A percentile compares a stretch with the other conserved stretches of the same genome.
Evolutionary conservation across 192 early-diverging fungal genomes (phyloP).

Genomic region (Podila minutissima): DNA sequence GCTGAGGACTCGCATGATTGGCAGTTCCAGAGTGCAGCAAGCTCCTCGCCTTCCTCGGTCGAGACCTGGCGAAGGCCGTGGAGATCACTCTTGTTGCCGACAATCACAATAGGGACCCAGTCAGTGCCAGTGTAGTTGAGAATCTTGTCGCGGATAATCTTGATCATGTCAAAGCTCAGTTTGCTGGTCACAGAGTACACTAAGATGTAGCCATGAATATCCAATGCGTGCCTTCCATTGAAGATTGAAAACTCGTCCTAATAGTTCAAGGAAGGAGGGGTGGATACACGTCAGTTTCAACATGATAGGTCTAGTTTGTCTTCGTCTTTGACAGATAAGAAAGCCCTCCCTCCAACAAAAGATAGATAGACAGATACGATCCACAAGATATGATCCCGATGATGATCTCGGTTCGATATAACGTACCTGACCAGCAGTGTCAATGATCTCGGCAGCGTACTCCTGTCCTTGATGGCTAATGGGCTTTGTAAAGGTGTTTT

Average conservation of each 20-base stretch:
- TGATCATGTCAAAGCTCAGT: conserved; percentile 90
- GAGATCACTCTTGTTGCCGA: conserved; percentile 95
- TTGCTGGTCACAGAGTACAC: conserved; percentile 91
- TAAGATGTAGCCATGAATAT: conserved; percentile 95
- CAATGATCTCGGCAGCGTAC: conserved; percentile 90
- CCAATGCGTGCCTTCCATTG: conserved; percentile 88
- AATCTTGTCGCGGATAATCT: conserved; percentile 93
- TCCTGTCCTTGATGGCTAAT: conserved; percentile 85
- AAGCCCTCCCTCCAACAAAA: background rate
- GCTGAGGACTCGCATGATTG: conserved; percentile 91
- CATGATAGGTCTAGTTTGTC: background rate
- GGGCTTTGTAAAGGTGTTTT: conserved; percentile 89
- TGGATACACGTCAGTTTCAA: background rate
- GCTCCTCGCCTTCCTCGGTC: conserved; percentile 75
- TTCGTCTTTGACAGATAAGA: background rate
- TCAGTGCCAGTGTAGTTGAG: conserved; percentile 91
- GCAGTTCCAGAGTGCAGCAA: conserved; percentile 88
- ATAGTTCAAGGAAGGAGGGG: background rate
- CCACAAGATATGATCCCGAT: too few relatives aligned
- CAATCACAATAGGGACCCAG: conserved; percentile 90
- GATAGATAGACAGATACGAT: background rate
- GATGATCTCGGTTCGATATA: background rate
- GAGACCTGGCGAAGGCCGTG: conserved; percentile 81
- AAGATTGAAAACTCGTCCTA: conserved; percentile 95
- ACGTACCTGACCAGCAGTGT: conserved; percentile 93